A percentile compares a stretch with the other conserved stretches of the same genome.
Conservation (phyloP, 352 stramenopile genomes). For the Pythium sp. region DNA sequence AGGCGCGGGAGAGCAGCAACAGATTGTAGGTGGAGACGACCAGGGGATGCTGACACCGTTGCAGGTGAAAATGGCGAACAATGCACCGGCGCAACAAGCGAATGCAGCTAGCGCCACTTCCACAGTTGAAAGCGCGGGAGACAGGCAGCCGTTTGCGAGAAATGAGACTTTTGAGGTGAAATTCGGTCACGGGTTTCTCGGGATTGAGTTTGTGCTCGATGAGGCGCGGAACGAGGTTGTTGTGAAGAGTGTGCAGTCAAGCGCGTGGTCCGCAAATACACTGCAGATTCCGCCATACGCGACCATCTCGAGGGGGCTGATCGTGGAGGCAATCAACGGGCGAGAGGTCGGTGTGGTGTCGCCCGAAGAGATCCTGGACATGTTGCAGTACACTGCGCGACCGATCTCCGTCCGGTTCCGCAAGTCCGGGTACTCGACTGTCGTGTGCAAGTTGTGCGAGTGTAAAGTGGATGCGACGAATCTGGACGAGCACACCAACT, state of each 20-base stretch:
- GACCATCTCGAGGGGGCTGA: slow-evolving; percentile 46
- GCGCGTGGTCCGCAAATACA: slow-evolving; percentile 30
- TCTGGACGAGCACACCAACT: slow-evolving; percentile 78
- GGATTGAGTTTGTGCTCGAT: slow-evolving; percentile 71
- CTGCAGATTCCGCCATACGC: slow-evolving; percentile 40
- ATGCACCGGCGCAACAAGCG: neutral
- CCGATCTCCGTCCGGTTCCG: slow-evolving; percentile 68
- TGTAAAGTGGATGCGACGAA: slow-evolving; percentile 58
- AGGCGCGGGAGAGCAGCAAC: neutral
- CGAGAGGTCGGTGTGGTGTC: slow-evolving; percentile 26
- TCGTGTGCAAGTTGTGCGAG: slow-evolving; percentile 84
- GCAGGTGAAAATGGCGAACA: slow-evolving; percentile 16
- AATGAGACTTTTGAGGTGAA: slow-evolving; percentile 66
- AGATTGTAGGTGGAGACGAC: slow-evolving; percentile 10
- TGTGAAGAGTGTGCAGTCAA: slow-evolving; percentile 54
- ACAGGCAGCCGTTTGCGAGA: neutral
- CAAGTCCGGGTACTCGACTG: slow-evolving; percentile 32
- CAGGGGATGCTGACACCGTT: neutral
- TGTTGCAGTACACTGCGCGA: slow-evolving; percentile 55
- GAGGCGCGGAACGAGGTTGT: slow-evolving; percentile 47
- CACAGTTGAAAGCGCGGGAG: neutral
- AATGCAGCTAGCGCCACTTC: too few relatives aligned
- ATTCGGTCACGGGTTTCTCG: slow-evolving; percentile 70
- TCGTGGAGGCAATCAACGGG: slow-evolving; percentile 68
- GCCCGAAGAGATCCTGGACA: slow-evolving; percentile 58